Base-by-base conservation (phyloP, 2,329 filamentous ascomycete genomes). In the Verruconis gallopava region DNA sequence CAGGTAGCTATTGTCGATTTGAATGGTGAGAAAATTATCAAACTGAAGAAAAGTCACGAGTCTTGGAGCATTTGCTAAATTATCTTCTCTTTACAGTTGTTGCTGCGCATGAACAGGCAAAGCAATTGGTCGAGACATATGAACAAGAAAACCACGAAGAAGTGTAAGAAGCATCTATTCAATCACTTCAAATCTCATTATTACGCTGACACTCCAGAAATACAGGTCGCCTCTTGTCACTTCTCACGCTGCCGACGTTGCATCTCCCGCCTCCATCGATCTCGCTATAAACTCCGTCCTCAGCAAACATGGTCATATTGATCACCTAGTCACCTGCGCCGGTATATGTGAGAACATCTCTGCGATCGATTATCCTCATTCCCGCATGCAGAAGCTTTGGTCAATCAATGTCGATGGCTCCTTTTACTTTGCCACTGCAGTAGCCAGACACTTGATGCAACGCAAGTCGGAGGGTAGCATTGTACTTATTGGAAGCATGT, bases 331-430 rank as follows among this genome's bases (percentile, higher is more conserved):
- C 53, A 95, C 89, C 19, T 93, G 85, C 14, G 89, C 89, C 38
- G 89, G 89, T 34, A 94, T 96, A 66, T 91, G 85, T 13, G 88
- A 95, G 68, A 95, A 95, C 68, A 93, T 86, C 56, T 81, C 93
- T 53, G 88, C 89, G 36, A 81, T 88, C 53, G 78, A 79, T 51
- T 96, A 96, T 65, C 88, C 88, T 1, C 77, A 89, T 51, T 85
- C 94, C 52, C 81, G 88, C 50, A 80, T 95, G 62, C 78, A 88
- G 62, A 93, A 93, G 69, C 77, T 95, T 13, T 94, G 85, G 85
- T 79, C 77, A 38, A 88, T 95, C 57, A 94, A 95, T 50, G 85
- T 96, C 2, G 84, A 83, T 54, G 89, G 89, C 15, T 93, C 88
- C 41, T 95, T 93, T 59, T 69, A 94, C 22, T 94, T 89, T 56